Conservation (phyloP, 164 flowering plant genomes). For the Chimonanthus salicifolius region DNA sequence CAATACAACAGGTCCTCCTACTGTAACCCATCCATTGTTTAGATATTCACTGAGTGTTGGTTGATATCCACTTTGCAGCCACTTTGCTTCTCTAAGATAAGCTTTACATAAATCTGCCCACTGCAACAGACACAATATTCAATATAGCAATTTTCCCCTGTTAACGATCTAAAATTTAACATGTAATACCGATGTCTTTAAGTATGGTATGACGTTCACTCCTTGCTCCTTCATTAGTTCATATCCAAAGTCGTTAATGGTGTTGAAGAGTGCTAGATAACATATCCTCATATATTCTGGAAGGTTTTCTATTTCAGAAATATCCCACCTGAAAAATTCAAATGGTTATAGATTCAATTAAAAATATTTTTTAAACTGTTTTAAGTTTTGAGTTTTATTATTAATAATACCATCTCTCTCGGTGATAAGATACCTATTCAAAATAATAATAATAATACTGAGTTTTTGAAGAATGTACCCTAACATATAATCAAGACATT, state of each 20-base stretch:
- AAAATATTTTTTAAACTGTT: too few relatives aligned
- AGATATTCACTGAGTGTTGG: not conserved
- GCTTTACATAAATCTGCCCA: constrained; percentile 1
- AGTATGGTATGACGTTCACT: constrained; percentile 1
- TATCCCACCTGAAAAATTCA: constrained; percentile 10
- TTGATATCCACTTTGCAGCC: not conserved
- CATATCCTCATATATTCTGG: constrained; percentile 11
- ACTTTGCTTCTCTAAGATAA: not conserved
- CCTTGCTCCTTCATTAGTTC: not conserved
- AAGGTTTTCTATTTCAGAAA: constrained; percentile 2
- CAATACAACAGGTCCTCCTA: not conserved
- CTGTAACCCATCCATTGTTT: not conserved
- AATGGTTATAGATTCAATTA: not conserved
- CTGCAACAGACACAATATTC: not conserved
- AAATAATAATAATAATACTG: too few relatives aligned
- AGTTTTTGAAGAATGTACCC: too few relatives aligned
- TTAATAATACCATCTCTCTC: too few relatives aligned
- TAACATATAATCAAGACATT: too few relatives aligned
- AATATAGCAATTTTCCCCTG: not conserved
- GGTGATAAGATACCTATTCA: too few relatives aligned
- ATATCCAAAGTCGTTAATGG: constrained; percentile 5
- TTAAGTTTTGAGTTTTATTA: too few relatives aligned
- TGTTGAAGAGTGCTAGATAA: constrained; percentile 9
- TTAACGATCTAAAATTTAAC: not conserved
- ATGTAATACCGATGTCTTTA: constrained; percentile 2